These are phyloP conservation scores for Oenanthe sinensis DNA, from an alignment of 129 eudicot species.

Conservation along the genomic window DNA sequence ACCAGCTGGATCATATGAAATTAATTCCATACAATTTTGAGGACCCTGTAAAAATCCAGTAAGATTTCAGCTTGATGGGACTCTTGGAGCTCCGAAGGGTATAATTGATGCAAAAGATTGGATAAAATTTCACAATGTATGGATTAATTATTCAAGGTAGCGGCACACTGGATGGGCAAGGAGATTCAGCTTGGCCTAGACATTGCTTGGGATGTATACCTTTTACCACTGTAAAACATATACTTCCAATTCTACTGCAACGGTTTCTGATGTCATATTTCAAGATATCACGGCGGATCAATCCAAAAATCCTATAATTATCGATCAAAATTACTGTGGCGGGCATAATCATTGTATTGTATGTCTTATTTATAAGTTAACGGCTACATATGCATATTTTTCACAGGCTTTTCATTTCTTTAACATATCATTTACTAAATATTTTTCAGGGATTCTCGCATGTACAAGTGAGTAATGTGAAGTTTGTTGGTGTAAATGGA, in stretches of 20 bases:
- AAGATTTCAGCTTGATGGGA: background rate
- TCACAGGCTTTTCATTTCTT: background rate
- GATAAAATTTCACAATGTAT: background rate
- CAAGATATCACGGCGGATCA: background rate
- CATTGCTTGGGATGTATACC: background rate
- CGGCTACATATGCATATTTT: background rate
- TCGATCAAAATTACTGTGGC: slow-evolving; percentile 4
- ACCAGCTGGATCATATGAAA: background rate
- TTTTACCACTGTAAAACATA: slow-evolving; percentile 1
- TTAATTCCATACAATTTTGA: background rate
- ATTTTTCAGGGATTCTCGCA: too few relatives aligned
- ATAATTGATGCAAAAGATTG: background rate
- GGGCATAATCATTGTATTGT: background rate
- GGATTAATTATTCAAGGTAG: background rate
- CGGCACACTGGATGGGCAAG: background rate
- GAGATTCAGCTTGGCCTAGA: background rate
- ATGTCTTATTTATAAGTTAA: background rate
- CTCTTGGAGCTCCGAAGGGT: background rate
- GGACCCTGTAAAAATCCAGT: background rate
- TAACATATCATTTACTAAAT: background rate
- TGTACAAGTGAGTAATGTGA: too few relatives aligned
- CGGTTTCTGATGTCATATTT: background rate
- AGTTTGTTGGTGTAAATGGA: too few relatives aligned
- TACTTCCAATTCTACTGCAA: background rate
- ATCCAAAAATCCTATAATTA: background rate